Conservation (phyloP, 257 asterid species). For the Mentha longifolia region DNA sequence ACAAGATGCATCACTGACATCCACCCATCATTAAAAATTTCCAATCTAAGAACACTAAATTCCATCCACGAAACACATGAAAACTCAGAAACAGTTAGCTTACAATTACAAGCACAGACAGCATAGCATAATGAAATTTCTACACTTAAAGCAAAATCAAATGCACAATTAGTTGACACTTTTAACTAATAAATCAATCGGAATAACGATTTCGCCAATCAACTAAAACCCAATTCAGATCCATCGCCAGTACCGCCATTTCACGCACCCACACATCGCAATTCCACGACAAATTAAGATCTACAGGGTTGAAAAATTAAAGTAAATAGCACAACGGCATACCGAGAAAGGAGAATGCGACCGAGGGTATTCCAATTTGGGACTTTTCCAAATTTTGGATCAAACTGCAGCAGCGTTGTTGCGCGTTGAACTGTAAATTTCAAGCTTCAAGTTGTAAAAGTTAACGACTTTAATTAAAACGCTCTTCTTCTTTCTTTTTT, state of each 20-base stretch:
- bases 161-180: background rate
- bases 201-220: slow-evolving; percentile 11
- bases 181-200: background rate
- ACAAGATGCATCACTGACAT: slow-evolving; percentile 8
- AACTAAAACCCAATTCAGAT: slow-evolving; percentile 32
- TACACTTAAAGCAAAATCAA: background rate
- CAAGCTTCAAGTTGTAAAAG: background rate
- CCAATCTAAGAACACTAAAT: slow-evolving; percentile 3
- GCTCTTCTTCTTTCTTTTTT: background rate
- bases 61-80: background rate
- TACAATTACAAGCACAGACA: background rate
- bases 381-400: slow-evolving; percentile 13
- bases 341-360: background rate
- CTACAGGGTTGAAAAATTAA: background rate
- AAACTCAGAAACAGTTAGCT: background rate
- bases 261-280: background rate
- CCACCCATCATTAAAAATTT: slow-evolving; percentile 3
- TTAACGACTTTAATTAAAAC: slow-evolving; percentile 13
- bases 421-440: slow-evolving; percentile 14
- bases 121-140: slow-evolving; percentile 7
- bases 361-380: slow-evolving; percentile 17
- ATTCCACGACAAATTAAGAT: background rate
- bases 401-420: slow-evolving; percentile 17
- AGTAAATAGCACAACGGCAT: background rate
- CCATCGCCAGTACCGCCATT: slow-evolving; percentile 10